Conservation (phyloP, 2,329 filamentous ascomycete genomes). For the Ophiosphaerella narmari region DNA sequence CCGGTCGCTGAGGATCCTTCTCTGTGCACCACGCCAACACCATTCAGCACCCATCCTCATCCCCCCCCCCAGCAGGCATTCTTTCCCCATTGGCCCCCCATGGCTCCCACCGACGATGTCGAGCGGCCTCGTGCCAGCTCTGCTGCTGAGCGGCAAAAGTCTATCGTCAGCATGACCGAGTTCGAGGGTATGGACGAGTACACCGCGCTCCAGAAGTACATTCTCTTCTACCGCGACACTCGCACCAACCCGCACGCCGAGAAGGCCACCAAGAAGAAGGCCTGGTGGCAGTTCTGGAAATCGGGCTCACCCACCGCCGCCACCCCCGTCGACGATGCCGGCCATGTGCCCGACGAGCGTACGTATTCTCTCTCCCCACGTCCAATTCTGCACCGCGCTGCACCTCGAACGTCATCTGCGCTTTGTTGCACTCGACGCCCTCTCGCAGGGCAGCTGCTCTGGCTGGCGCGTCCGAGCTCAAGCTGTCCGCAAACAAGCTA, state of each 20-base stretch:
- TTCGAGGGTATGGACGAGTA: conserved; percentile 64
- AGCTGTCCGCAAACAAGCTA: conserved; percentile 7
- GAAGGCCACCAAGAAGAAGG: conserved; percentile 54
- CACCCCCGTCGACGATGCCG: conserved; percentile 37
- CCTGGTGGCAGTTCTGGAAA: conserved; percentile 65
- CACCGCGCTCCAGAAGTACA: conserved; percentile 68
- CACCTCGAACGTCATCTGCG: neutral
- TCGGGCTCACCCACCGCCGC: conserved; percentile 36
- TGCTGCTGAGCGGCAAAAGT: conserved; percentile 40
- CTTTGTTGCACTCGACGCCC: conserved; percentile 11
- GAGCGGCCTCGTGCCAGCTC: conserved; percentile 39
- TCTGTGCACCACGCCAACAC: conserved; percentile 25
- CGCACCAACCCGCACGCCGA: conserved; percentile 54
- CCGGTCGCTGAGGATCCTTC: conserved; percentile 33
- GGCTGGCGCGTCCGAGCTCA: conserved; percentile 16
- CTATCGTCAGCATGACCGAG: conserved; percentile 40
- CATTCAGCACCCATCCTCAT: conserved; percentile 10
- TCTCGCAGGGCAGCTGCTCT: conserved; percentile 3
- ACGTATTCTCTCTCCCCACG: conserved; percentile 10
- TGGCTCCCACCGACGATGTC: conserved; percentile 40
- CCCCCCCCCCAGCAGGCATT: conserved; percentile 16
- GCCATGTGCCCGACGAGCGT: conserved; percentile 62
- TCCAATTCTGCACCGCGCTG: neutral
- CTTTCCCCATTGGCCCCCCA: conserved; percentile 19
- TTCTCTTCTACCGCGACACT: conserved; percentile 68